Conservation (phyloP, 805 yeast species). For the Monosporozyma aquatica region DNA sequence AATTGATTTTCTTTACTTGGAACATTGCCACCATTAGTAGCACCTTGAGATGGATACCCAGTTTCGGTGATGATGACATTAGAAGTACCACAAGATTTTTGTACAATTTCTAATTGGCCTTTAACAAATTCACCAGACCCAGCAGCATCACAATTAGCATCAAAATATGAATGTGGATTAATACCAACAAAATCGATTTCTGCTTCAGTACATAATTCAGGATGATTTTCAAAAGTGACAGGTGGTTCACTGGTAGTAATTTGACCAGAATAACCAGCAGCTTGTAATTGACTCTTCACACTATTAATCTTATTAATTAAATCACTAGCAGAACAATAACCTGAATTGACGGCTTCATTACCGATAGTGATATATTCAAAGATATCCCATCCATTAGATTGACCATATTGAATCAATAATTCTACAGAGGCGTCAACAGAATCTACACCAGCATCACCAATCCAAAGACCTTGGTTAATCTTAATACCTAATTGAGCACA, state of each 20-base stretch:
- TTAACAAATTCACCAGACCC: slow-evolving; percentile 63
- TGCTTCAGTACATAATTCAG: slow-evolving; percentile 58
- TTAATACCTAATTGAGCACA: slow-evolving; percentile 51
- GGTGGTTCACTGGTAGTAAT: slow-evolving; percentile 89
- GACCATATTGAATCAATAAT: slow-evolving; percentile 43
- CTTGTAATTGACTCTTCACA: slow-evolving; percentile 48
- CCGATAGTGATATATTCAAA: slow-evolving; percentile 76
- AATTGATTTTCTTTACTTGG: slow-evolving; percentile 66
- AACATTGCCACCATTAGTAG: slow-evolving; percentile 58
- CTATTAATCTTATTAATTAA: slow-evolving; percentile 54
- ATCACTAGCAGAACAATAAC: slow-evolving; percentile 51
- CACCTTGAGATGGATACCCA: slow-evolving; percentile 78
- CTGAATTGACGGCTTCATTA: slow-evolving; percentile 72
- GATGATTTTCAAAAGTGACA: slow-evolving; percentile 51
- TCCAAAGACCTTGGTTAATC: slow-evolving; percentile 86
- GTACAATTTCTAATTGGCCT: slow-evolving; percentile 50
- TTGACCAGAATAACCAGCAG: slow-evolving; percentile 68
- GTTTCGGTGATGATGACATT: slow-evolving; percentile 68
- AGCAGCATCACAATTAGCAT: slow-evolving; percentile 48
- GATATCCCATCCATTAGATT: slow-evolving; percentile 57
- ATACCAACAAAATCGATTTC: slow-evolving; percentile 77
- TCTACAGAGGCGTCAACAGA: slow-evolving; percentile 55
- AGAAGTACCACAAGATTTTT: slow-evolving; percentile 45
- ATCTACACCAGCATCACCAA: slow-evolving; percentile 51
- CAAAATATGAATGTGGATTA: slow-evolving; percentile 82